Conservation (phyloP, 2,329 filamentous ascomycete species). For the Clonostachys byssicola region DNA sequence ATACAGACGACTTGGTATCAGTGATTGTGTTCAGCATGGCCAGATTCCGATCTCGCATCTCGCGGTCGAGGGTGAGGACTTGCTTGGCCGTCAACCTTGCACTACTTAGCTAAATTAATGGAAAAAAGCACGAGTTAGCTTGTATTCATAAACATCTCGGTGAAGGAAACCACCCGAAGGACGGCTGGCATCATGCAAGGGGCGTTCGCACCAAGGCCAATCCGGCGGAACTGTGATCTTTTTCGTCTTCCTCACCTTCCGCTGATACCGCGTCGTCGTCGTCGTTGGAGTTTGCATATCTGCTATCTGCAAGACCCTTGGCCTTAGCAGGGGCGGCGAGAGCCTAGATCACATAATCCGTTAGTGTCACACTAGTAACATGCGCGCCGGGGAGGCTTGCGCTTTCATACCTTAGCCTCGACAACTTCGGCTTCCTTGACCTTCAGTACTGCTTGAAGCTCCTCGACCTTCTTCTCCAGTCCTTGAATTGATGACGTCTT, state of each 20-base stretch:
- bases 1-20: conserved; percentile 3
- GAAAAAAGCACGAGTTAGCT: neutral
- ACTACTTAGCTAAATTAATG: conserved; percentile 33
- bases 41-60: conserved; percentile 52
- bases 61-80: conserved; percentile 48
- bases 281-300: conserved; percentile 39
- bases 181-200: conserved; percentile 29
- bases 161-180: conserved; percentile 11
- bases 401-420: conserved; percentile 50
- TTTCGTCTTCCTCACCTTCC: conserved; percentile 55
- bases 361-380: neutral
- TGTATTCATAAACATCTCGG: conserved; percentile 6
- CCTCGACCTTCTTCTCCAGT: conserved; percentile 42
- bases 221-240: conserved; percentile 59
- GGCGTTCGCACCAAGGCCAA: conserved; percentile 62
- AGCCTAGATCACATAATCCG: conserved; percentile 25
- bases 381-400: neutral
- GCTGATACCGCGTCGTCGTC: conserved; percentile 27
- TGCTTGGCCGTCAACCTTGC: conserved; percentile 40
- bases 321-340: conserved; percentile 34
- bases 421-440: conserved; percentile 61
- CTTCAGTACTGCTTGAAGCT: conserved; percentile 51
- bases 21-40: conserved; percentile 20
- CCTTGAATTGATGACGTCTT: conserved; percentile 11
- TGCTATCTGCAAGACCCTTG: conserved; percentile 50